Evolutionary conservation across 208 protist genomes (phyloP), one percentile per base, ranked within the genome.

Genomic region (Crithidia thermophila): DNA sequence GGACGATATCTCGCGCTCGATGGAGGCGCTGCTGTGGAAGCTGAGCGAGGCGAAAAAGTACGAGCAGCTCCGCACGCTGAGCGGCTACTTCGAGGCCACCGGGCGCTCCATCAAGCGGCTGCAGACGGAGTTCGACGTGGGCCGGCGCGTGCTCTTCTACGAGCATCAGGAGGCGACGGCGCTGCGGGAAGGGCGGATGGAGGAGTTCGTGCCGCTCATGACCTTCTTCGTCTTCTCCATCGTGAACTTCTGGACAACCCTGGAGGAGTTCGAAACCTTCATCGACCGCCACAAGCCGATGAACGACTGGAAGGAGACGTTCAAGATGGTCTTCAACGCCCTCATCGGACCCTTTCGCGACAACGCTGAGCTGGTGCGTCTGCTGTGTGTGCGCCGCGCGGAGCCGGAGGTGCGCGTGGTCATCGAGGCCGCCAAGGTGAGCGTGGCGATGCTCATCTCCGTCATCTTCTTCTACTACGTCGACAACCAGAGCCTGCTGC

Each of bases 151-250:
- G 18, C 71, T 87, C 47, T 79, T 93, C 60, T 90, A 90, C 78
- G 82, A 88, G 53, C 58, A 77, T 31, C 59, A 72, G 20, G 40
- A 67, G 6, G 47, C 59, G 6, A 60, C 28, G 18, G 36, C 43
- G 13, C 27, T 51, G 42, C 56, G 57, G 25, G 59, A 63, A 21
- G 75, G 80, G 2, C 74, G 77, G 23, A 85, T 90, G 84, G 82
- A 89, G 59, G 84, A 94, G 77, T 90, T 87, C 57, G 75, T 94
- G 25, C 84, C 87, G 13, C 75, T 90, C 58, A 89, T 94, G 77
- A 89, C 87, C 23, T 94, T 89, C 56, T 94, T 91, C 65, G 79
- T 94, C 42, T 94, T 94, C 53, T 87, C 79, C 13, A 86, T 90
- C 46, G 84, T 87, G 31, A 90, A 89, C 64, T 88, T 94, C 58